Percentiles rank a stretch among this genome's conserved stretches.
Conservation (phyloP, 371 early-diverging fungal species). For the Umbelopsis sp. region DNA sequence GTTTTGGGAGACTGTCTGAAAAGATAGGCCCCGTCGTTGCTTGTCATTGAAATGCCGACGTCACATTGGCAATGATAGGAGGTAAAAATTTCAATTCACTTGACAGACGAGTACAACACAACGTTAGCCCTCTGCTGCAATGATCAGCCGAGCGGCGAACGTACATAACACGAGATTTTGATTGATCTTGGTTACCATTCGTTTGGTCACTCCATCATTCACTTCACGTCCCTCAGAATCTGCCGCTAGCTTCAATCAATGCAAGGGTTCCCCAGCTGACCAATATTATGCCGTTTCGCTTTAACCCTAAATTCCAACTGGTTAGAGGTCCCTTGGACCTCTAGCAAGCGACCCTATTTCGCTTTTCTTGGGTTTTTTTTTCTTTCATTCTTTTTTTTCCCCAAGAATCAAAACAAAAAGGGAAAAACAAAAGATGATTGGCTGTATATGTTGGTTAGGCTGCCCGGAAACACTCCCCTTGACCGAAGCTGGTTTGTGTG, state of each 20-base stretch:
- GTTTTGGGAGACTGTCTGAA: no score
- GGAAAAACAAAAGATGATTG: constrained; percentile 17
- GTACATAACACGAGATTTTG: no score
- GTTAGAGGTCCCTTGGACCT: background rate
- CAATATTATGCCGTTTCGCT: background rate
- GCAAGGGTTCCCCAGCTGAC: background rate
- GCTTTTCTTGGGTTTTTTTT: constrained; percentile 18
- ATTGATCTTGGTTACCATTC: no score
- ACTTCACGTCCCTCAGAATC: background rate
- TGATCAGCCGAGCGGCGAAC: no score
- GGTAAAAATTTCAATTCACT: no score
- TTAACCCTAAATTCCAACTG: constrained; percentile 5
- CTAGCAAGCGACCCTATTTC: background rate
- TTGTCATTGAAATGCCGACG: no score
- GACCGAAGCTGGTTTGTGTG: constrained; percentile 6
- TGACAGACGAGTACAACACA: no score
- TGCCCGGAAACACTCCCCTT: background rate
- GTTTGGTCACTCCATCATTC: no score
- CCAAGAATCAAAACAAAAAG: constrained; percentile 17
- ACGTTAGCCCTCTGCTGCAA: no score
- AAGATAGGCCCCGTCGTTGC: no score
- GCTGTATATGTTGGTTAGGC: background rate
- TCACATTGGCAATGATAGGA: no score
- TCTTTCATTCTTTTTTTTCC: constrained; percentile 14
- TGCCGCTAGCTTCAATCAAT: background rate